Evolutionary conservation across 106 monocot genomes (phyloP), one percentile per base, ranked within the genome.

Genomic region (Amphibolis antarctica): DNA sequence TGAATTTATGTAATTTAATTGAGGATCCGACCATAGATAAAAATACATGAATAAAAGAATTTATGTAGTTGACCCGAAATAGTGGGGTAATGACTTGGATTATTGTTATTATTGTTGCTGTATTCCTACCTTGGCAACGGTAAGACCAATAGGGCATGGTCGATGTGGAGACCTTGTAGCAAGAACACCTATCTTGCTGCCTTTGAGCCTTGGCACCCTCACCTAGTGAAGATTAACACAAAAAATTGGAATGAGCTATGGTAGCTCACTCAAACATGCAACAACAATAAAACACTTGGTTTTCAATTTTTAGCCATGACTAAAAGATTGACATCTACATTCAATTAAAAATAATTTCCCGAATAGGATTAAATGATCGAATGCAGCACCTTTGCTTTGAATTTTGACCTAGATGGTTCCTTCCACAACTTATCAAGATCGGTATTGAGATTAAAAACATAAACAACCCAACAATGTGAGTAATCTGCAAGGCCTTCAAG

Each of bases 141-240:
- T 82, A 36, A 96, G 86, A 68, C 96, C 96, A 71, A 96, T 84
- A 22, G 96, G 96, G 79, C 90, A 84, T 59, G 96, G 96, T 23
- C 96, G 65, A 71, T 96, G 96, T 29, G 96, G 96, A 19, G 90
- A 96, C 74, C 96, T 84, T 59, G 96, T 96, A 42, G 96, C 86
- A 63, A 96, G 74, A 27, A 96, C 90, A 44, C 96, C 96, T 80
- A 84, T 80, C 76, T 87, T 96, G 13, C 80, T 78, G 60, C 96
- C 96, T 74, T 85, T 72, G 45, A 96, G 72, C 68, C 86, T 90
- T 42, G 96, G 96, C 28, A 96, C 96, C 76, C 90, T 90, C 44
- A 96, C 96, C 96, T 96, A 67, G 44, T 14, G 17, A 68, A 46
- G 55, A 17, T 4, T 36, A 36, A 36, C 36, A 36, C 36, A 36